Base-by-base conservation (phyloP, 371 early-diverging fungal genomes). In the Saksenaea vasiformis region DNA sequence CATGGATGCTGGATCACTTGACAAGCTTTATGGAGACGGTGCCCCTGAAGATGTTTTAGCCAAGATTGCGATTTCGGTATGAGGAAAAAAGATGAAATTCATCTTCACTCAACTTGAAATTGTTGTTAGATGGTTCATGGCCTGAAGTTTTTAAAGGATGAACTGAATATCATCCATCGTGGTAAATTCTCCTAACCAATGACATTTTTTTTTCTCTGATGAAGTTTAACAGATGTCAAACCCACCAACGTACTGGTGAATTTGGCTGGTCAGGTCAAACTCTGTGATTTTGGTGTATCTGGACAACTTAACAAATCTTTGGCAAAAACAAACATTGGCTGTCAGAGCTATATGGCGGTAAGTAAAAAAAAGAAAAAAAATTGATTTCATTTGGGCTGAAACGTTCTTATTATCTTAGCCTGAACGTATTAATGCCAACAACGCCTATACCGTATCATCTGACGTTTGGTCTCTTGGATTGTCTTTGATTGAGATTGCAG, bases 1-100 rank as follows among this genome's bases (percentile, higher is more conserved):
- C 75, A 97, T 97, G 98, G 98, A 97, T 73, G 92, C 87, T 44
- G 96, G 96, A 37, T 95, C 95, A 14, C 76, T 97, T 54, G 96
- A 97, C 67, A 87, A 89, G 51, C 73, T 97, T 39, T 93, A 94
- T 68, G 85, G 86, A 9, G 84, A 85, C 35, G 95, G 95, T 31
- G 86, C 91, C 0, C 90, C 91, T 31, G 97, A 97, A 74, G 87
- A 85, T 63, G 88, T 95, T 11, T 78, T 97, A 67, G 89, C 89
- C 7, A 85, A 87, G 56, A 93, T 95, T 60, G 82, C 93, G 3
- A 74, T 76, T 27, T 86, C 92, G 56, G 93, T 93, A 85, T 11
- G 13, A 28, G n/a, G 28, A 31, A 28, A 58, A 24, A 39, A 22
- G 55, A 31, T 10, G 17, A 13, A 19, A 19, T n/a, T 17, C 11